phyloP scores from a whole-genome alignment of 345 rosid genomes.

The Arabis hirsuta region DNA sequence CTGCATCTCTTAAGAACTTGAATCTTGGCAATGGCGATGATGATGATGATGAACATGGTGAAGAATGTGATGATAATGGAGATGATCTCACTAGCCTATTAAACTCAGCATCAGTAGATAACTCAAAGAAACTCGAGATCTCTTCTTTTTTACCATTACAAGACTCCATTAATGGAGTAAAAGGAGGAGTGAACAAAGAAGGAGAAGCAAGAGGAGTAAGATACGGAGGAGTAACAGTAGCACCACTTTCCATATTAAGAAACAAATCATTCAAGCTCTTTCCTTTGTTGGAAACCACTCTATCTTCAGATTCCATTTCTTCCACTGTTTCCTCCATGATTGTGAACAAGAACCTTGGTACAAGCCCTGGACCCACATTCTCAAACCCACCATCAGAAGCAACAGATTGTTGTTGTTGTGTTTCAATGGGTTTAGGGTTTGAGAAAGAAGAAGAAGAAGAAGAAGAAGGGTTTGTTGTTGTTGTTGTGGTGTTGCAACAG shows the following conservation, averaged over 20 bases:
- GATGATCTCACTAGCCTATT: conserved; percentile 66
- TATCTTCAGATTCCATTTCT: conserved; percentile 86
- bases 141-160: conserved; percentile 46
- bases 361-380: conserved; percentile 58
- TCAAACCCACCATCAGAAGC: conserved; percentile 24
- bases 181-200: conserved; percentile 85
- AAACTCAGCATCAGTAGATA: conserved; percentile 76
- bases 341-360: conserved; percentile 82
- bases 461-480: conserved; percentile 34
- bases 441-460: conserved; percentile 24
- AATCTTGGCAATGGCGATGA: conserved; percentile 85
- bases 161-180: conserved; percentile 60
- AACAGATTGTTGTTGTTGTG: conserved; percentile 43
- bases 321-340: conserved; percentile 89
- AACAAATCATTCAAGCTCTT: conserved; percentile 79
- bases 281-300: conserved; percentile 53
- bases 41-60: conserved; percentile 70
- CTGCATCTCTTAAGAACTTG: conserved; percentile 94
- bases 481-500: conserved; percentile 55
- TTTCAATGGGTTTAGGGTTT: conserved; percentile 46
- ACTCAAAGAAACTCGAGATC: conserved; percentile 61
- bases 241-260: conserved; percentile 55
- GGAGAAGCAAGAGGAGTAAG: conserved; percentile 93
- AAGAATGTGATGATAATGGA: conserved; percentile 78
- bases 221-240: conserved; percentile 77